A percentile compares a stretch with the other conserved stretches of the same genome.
These are phyloP conservation scores for Saturnispora serradocipensis DNA, from an alignment of 805 yeast genomes.

Conservation along the genomic window DNA sequence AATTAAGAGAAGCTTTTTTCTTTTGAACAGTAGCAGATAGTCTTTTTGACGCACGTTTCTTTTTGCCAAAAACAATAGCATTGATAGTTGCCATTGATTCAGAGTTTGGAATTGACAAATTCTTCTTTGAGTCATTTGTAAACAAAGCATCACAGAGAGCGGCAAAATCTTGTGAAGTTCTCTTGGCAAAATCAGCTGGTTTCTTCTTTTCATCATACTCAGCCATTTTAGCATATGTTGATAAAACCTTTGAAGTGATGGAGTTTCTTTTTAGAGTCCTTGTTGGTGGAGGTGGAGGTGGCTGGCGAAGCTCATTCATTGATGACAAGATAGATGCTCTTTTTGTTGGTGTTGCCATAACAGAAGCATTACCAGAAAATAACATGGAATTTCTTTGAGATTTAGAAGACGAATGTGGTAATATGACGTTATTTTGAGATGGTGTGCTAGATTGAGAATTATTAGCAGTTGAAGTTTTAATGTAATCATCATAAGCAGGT, in stretches of 20 bases:
- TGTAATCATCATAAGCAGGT: slow-evolving; percentile 16
- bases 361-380: slow-evolving; percentile 10
- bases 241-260: slow-evolving; percentile 57
- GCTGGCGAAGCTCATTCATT: slow-evolving; percentile 3
- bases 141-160: slow-evolving; percentile 68
- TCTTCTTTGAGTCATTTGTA: slow-evolving; percentile 47
- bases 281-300: background rate
- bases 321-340: slow-evolving; percentile 15
- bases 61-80: slow-evolving; percentile 31
- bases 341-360: slow-evolving; percentile 17
- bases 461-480: slow-evolving; percentile 12
- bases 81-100: slow-evolving; percentile 46
- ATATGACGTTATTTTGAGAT: background rate
- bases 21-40: slow-evolving; percentile 4
- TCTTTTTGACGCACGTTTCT: slow-evolving; percentile 12
- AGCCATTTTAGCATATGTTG: slow-evolving; percentile 65
- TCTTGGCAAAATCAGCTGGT: slow-evolving; percentile 61
- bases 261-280: slow-evolving; percentile 50
- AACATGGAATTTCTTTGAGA: slow-evolving; percentile 9
- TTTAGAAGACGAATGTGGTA: slow-evolving; percentile 1
- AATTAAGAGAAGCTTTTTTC: background rate
- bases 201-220: slow-evolving; percentile 47
- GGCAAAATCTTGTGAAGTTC: slow-evolving; percentile 74
- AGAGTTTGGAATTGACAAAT: slow-evolving; percentile 18
- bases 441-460: slow-evolving; percentile 3